These are phyloP conservation scores for Fusarium albosuccineum DNA, from an alignment of 2,329 filamentous ascomycete species.

Conservation along the genomic window DNA sequence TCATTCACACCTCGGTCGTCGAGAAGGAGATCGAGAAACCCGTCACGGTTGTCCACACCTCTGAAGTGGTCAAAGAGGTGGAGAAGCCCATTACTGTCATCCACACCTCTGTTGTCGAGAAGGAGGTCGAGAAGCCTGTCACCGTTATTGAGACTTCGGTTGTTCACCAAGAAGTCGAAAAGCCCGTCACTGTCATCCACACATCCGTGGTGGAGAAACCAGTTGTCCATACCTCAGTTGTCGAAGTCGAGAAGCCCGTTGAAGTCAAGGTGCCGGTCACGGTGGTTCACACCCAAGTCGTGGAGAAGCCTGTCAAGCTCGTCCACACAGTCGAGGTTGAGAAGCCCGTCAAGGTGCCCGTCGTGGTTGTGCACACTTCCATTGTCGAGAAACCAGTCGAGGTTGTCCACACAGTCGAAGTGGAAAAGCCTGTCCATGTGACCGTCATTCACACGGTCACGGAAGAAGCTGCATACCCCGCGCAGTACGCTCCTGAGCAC, in stretches of 20 bases:
- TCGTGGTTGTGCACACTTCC: slow-evolving; percentile 15
- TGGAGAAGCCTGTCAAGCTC: slow-evolving; percentile 5
- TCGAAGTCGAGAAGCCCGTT: slow-evolving; percentile 2
- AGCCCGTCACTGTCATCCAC: slow-evolving; percentile 17
- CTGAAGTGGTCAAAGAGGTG: slow-evolving; percentile 21
- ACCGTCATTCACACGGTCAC: slow-evolving; percentile 26
- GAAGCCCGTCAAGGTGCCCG: neutral
- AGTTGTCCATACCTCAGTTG: slow-evolving; percentile 22
- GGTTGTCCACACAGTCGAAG: slow-evolving; percentile 21
- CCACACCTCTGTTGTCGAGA: slow-evolving; percentile 12
- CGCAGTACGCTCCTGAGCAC: too few species aligned
- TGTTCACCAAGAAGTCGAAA: neutral
- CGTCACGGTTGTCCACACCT: slow-evolving; percentile 20
- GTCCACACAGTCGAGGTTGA: slow-evolving; percentile 3
- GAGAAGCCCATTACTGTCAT: slow-evolving; percentile 19
- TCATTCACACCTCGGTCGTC: slow-evolving; percentile 11
- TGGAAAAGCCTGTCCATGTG: slow-evolving; percentile 15
- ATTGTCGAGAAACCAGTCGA: slow-evolving; percentile 19
- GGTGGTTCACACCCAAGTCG: neutral
- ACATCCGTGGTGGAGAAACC: slow-evolving; percentile 16
- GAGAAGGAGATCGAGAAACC: slow-evolving; percentile 26
- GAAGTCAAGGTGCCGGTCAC: neutral
- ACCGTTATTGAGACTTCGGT: slow-evolving; percentile 12
- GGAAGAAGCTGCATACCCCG: neutral
- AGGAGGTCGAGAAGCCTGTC: neutral